phyloP scores from a whole-genome alignment of 1,284 basidiomycete genomes.

The Fomitiporia mediterranea region DNA sequence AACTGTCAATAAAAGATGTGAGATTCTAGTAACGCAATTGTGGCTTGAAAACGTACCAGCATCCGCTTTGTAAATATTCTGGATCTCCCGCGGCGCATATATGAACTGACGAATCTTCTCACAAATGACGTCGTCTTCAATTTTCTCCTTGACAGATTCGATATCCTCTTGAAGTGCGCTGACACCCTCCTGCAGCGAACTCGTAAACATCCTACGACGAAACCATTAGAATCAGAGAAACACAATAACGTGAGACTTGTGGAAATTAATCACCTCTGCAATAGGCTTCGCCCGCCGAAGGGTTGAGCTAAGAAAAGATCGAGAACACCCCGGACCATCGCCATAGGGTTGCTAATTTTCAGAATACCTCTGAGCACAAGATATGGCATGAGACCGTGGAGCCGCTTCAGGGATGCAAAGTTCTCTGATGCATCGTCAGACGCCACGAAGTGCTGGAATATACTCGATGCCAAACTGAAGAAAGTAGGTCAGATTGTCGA shows the following conservation, averaged over 20 bases:
- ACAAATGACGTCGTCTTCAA: conserved; percentile 84
- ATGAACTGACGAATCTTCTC: conserved; percentile 87
- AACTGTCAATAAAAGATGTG: conserved; percentile 32
- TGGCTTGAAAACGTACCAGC: conserved; percentile 46
- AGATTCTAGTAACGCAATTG: neutral
- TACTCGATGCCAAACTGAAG: conserved; percentile 84
- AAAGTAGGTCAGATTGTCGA: conserved; percentile 23
- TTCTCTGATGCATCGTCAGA: conserved; percentile 90
- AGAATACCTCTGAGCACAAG: conserved; percentile 92
- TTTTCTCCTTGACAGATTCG: conserved; percentile 79
- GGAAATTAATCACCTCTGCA: conserved; percentile 61
- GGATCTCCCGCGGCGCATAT: conserved; percentile 83
- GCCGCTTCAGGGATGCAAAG: conserved; percentile 83
- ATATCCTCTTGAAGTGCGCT: conserved; percentile 82
- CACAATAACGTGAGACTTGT: neutral
- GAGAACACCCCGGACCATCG: conserved; percentile 90
- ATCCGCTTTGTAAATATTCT: conserved; percentile 75
- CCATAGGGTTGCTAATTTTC: conserved; percentile 92
- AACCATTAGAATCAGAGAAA: conserved; percentile 2
- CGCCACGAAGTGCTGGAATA: conserved; percentile 93
- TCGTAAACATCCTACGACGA: conserved; percentile 82
- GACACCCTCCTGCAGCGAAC: conserved; percentile 86
- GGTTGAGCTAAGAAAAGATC: conserved; percentile 98
- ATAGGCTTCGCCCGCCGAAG: conserved; percentile 87
- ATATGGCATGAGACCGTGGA: conserved; percentile 98